These are phyloP conservation scores for Stenocarpella maydis DNA, from an alignment of 2,329 filamentous ascomycete species.

Conservation along the genomic window DNA sequence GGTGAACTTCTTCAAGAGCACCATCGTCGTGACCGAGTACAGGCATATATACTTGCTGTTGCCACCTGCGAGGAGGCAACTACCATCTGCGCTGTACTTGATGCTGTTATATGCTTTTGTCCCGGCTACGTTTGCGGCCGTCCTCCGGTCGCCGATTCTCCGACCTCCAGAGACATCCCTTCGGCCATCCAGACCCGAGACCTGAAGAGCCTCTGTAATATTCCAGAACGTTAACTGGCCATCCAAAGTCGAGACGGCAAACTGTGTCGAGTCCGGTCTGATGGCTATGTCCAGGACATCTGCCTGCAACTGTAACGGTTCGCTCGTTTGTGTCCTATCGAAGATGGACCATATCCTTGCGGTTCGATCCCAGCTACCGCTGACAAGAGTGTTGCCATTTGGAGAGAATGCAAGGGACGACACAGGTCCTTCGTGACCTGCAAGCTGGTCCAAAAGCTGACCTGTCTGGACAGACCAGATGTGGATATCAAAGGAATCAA, in stretches of 20 bases:
- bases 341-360: slow-evolving; percentile 98
- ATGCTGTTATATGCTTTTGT: slow-evolving; percentile 92
- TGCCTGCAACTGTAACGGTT: slow-evolving; percentile 89
- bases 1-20: slow-evolving; percentile 92
- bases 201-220: slow-evolving; percentile 84
- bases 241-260: slow-evolving; percentile 91
- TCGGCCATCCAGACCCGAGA: slow-evolving; percentile 85
- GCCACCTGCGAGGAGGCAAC: slow-evolving; percentile 86
- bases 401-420: slow-evolving; percentile 89
- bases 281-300: slow-evolving; percentile 89
- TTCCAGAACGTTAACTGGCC: slow-evolving; percentile 97
- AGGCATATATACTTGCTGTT: slow-evolving; percentile 99
- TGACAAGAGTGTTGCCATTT: slow-evolving; percentile 83
- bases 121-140: slow-evolving; percentile 87
- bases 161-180: slow-evolving; percentile 93
- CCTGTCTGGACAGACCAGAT: slow-evolving; percentile 99
- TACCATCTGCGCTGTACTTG: slow-evolving; percentile 90
- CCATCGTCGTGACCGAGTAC: slow-evolving; percentile 93
- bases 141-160: slow-evolving; percentile 85
- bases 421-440: slow-evolving; percentile 94
- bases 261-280: slow-evolving; percentile 87
- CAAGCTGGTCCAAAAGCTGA: slow-evolving; percentile 87
- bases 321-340: slow-evolving; percentile 90
- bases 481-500: slow-evolving; percentile 97
- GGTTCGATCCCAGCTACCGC: slow-evolving; percentile 96